Percentiles rank a stretch among this genome's conserved stretches.
phyloP scores from a whole-genome alignment of 257 asterid genomes.

The Solanum paucissectum region DNA sequence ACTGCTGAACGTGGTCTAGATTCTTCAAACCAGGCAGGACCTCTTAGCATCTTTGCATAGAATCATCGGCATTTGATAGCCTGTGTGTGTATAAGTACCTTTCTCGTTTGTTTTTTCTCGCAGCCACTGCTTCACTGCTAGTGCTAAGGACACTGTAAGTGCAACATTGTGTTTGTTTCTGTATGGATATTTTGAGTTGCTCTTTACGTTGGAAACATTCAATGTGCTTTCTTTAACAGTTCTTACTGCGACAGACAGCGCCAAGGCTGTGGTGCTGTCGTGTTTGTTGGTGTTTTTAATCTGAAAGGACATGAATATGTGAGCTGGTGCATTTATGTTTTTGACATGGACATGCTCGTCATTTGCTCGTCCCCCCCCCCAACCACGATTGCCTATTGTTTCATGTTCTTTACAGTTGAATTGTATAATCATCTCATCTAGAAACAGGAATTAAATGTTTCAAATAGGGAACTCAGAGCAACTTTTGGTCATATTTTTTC shows the following conservation, averaged over 20 bases:
- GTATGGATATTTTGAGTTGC: not conserved
- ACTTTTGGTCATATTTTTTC: not conserved
- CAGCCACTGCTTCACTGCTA: not conserved
- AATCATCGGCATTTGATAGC: not conserved
- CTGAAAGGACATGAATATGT: not conserved
- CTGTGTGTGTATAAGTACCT: not conserved
- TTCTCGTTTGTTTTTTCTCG: not conserved
- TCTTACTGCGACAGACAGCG: not conserved
- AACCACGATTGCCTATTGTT: not conserved
- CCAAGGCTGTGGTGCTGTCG: not conserved
- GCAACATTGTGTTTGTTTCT: not conserved
- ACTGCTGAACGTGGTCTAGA: slow-evolving; percentile 75
- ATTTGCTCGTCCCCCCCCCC: not conserved
- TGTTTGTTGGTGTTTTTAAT: not conserved
- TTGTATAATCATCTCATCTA: not conserved
- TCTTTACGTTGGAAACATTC: not conserved
- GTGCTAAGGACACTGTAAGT: not conserved
- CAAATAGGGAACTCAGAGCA: not conserved
- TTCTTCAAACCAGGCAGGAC: slow-evolving; percentile 69
- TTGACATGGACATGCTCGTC: not conserved
- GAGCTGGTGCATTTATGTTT: not conserved
- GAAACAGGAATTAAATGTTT: not conserved
- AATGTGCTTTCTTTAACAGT: not conserved
- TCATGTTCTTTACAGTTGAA: not conserved
- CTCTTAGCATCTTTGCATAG: slow-evolving; percentile 63